A percentile compares a stretch with the other conserved stretches of the same genome.
These are phyloP conservation scores for Mayamaea pseudoterrestris DNA, from an alignment of 108 stramenopile genomes.

Conservation along the genomic window DNA sequence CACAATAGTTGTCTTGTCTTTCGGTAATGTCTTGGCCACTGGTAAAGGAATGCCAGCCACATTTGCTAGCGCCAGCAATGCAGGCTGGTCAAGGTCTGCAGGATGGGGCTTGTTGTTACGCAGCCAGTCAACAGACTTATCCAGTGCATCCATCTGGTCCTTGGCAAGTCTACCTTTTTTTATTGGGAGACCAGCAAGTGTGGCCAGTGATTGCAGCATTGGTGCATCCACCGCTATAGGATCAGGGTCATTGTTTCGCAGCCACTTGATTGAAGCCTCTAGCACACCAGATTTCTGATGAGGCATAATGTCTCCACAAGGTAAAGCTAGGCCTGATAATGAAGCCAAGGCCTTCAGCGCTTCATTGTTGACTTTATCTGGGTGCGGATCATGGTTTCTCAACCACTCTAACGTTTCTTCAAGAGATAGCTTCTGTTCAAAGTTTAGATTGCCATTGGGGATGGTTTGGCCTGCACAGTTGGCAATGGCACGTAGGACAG, in stretches of 20 bases:
- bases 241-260: constrained; percentile 4
- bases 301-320: constrained; percentile 4
- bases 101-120: constrained; percentile 8
- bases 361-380: neutral
- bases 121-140: constrained; percentile 18
- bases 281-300: constrained; percentile 2
- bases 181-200: neutral
- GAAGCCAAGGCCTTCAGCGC: neutral
- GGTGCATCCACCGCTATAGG: constrained; percentile 7
- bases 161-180: neutral
- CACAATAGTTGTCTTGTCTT: constrained; percentile 2
- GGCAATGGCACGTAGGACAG: constrained; percentile 1
- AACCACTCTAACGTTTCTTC: constrained; percentile 3
- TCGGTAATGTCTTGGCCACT: neutral
- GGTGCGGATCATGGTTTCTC: neutral
- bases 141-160: neutral
- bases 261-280: constrained; percentile 6
- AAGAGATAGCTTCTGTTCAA: neutral
- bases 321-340: neutral
- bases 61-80: constrained; percentile 2
- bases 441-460: constrained; percentile 2
- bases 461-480: constrained; percentile 3
- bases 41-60: constrained; percentile 6
- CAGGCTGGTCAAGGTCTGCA: neutral
- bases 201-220: neutral